A percentile compares a stretch with the other conserved stretches of the same genome.
Conservation (phyloP, 148 eudicot genomes). For the Polygonum maritimum region DNA sequence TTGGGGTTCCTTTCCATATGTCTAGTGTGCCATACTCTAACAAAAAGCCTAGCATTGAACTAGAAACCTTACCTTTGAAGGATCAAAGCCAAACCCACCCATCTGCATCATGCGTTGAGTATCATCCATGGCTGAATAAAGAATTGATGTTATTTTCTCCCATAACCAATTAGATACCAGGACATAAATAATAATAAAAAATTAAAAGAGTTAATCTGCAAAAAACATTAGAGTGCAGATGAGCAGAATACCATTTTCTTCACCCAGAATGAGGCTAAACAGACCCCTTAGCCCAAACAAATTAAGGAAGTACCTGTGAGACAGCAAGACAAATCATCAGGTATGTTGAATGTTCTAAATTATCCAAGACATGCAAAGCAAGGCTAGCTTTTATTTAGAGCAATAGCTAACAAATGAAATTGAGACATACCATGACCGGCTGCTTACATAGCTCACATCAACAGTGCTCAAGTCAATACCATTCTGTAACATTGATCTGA, state of each 20-base stretch:
- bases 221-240: not conserved
- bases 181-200: not conserved
- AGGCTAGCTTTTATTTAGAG: not conserved
- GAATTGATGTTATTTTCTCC: not conserved
- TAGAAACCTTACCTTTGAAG: conserved; percentile 45
- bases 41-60: not conserved
- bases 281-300: conserved; percentile 57
- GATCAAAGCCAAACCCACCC: conserved; percentile 93
- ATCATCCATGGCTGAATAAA: conserved; percentile 78
- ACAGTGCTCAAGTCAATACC: conserved; percentile 97
- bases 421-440: conserved; percentile 74
- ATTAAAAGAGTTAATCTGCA: not conserved
- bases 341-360: not conserved
- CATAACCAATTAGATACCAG: not conserved
- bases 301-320: conserved; percentile 87
- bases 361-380: not conserved
- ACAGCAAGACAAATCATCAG: conserved; percentile 7
- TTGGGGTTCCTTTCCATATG: too few relatives aligned
- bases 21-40: too few relatives aligned
- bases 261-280: conserved; percentile 80
- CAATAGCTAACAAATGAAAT: not conserved
- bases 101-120: conserved; percentile 99
- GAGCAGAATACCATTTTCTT: conserved; percentile 71
- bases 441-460: conserved; percentile 98
- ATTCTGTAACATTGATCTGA: conserved; percentile 91